These are phyloP conservation scores for Vitis hybrid DNA, from an alignment of 177 flowering plant genomes.

Conservation along the genomic window DNA sequence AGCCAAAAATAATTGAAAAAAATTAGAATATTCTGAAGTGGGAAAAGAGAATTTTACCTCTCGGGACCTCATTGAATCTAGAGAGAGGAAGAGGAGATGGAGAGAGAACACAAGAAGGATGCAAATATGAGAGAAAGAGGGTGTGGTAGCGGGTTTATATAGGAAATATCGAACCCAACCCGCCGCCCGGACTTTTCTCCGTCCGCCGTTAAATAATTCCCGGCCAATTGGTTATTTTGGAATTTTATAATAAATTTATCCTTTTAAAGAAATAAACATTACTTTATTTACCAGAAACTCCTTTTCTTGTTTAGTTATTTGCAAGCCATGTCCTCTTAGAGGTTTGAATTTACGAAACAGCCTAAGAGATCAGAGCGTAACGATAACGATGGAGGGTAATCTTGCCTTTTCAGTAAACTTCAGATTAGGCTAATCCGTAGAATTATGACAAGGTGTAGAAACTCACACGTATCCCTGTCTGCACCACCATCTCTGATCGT, in stretches of 20 bases:
- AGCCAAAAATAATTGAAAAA: neutral
- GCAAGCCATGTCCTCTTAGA: neutral
- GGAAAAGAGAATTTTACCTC: slow-evolving; percentile 30
- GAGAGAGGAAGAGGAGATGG: slow-evolving; percentile 15
- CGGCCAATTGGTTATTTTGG: slow-evolving; percentile 10
- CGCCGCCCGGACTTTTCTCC: slow-evolving; percentile 31
- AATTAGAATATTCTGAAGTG: neutral
- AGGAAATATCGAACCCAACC: slow-evolving; percentile 42
- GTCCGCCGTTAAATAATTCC: slow-evolving; percentile 27
- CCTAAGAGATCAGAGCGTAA: neutral
- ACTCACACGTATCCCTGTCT: slow-evolving; percentile 1
- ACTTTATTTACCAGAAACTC: neutral
- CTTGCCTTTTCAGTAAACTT: neutral
- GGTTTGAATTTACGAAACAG: slow-evolving; percentile 6
- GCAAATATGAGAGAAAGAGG: slow-evolving; percentile 24
- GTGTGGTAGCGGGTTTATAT: slow-evolving; percentile 44
- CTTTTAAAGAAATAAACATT: slow-evolving; percentile 9
- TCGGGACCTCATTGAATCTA: slow-evolving; percentile 13
- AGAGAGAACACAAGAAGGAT: slow-evolving; percentile 12
- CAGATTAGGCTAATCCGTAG: neutral
- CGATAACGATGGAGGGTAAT: slow-evolving; percentile 1
- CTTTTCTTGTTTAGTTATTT: neutral
- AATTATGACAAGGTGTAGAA: neutral
- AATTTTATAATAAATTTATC: slow-evolving; percentile 9
- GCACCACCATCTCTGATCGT: neutral